Evolutionary conservation across 1,139 yeast genomes (phyloP), one percentile per base, ranked within the genome.

Genomic region (Suhomyces maxii): DNA sequence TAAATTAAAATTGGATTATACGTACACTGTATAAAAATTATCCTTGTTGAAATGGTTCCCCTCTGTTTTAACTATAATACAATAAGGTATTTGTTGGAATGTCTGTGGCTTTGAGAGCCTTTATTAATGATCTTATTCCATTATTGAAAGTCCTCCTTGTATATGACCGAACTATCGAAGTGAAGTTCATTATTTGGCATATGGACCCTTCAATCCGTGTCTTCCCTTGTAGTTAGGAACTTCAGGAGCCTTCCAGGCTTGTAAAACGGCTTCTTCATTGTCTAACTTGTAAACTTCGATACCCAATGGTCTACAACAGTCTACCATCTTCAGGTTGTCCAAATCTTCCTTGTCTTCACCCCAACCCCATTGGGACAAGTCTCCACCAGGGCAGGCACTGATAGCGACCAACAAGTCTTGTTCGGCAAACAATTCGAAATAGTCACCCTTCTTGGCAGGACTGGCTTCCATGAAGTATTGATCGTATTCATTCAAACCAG

Each of bases 311-410:
- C 87, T 68, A 57, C 89, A 83, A 56, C 84, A 79, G 46, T 77
- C 80, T 18, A 74, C 68, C 86, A 82, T 81, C 48, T 78, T 80
- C 51, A 62, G 71, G n/a, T 66, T 69, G n/a, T 63, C 66, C 32
- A 67, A 70, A 38, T 71, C 73, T 23, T 73, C 77, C 46, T 70
- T 69, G 36, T 63, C 63, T 60, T 78, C 85, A 41, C 87, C 87
- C 88, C 88, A 83, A 37, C 82, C 86, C 88, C 88, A 83, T 50
- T 74, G 72, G 13, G 85, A 79, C 47, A 83, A 67, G 58, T 83
- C 88, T 12, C 89, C 89, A 36, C 88, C 89, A 2, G 88, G 88
- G 59, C 88, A 83, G 6, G 87, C 84, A 48, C 83, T 77, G 42
- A 83, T 73, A 6, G 88, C 89, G 49, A 84, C 82, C 45, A 83